Evolutionary conservation across 1,139 yeast species (phyloP), one percentile per base, ranked within the genome.

Genomic region (Magnusiomyces fungicola): DNA sequence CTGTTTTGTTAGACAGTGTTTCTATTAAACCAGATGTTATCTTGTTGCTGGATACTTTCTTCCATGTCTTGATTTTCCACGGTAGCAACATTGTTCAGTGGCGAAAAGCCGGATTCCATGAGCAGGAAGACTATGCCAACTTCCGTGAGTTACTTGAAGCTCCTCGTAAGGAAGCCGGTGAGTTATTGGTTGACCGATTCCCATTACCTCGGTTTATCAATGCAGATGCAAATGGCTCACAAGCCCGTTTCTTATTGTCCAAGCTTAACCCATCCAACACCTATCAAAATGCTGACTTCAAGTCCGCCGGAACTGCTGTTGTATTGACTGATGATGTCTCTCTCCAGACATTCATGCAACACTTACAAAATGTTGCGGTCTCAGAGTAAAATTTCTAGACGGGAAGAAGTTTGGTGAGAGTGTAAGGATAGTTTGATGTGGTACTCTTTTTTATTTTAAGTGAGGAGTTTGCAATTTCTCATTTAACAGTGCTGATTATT

Each of bases 171-270:
- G 90, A 83, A 56, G 90, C 88, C 1, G 79, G 83, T 53, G 83
- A 78, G 50, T 70, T 83, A 34, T 68, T 83, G 43, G 70, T 78
- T 55, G 90, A 83, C 58, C 66, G 92, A 55, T 82, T 81, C 70
- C 90, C 90, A 19, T 69, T 82, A 54, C 89, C 90, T 1, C 69
- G 89, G 55, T 82, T 81, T 58, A 80, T 82, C 51, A 87, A 81
- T 60, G 79, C 85, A 45, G 86, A 82, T 56, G 88, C 82, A 59
- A 84, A 87, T 45, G 89, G 88, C 2, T 80, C 86, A 0, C 92
- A 83, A 59, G 89, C 92, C 0, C 73, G 94, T 61, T 84, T 84
- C 62, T 69, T 84, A 53, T 78, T 80, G 75, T 83, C 89, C 2
- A 81, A 82, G 61, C 70, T 84, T 58, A 84, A 83, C 62, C 94